Percentiles rank a stretch among this genome's conserved stretches.
phyloP scores from a whole-genome alignment of 805 yeast genomes.

The Sugiyamaella mastotermitis region DNA sequence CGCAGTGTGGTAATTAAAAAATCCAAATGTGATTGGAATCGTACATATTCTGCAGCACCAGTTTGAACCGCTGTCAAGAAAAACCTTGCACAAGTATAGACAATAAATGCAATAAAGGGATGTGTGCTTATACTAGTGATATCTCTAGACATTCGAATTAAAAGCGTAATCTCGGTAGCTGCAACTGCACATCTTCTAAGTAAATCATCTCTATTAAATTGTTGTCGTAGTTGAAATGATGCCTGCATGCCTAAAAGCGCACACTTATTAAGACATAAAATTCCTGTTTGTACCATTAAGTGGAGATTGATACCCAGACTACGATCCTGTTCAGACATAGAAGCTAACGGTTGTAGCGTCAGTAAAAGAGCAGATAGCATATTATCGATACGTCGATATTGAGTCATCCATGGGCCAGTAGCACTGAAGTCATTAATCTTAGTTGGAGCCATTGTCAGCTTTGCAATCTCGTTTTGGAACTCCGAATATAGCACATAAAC shows the following conservation, averaged over 20 bases:
- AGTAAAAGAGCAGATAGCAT: slow-evolving; percentile 9
- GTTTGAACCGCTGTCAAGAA: slow-evolving; percentile 11
- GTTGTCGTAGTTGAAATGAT: slow-evolving; percentile 1
- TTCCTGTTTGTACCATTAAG: slow-evolving; percentile 17
- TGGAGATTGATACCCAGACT: slow-evolving; percentile 13
- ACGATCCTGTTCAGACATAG: slow-evolving; percentile 2
- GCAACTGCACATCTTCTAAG: slow-evolving; percentile 18
- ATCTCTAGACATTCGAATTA: slow-evolving; percentile 20
- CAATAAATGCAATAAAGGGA: slow-evolving; percentile 14
- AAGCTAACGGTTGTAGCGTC: not conserved
- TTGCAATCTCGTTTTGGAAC: slow-evolving; percentile 11
- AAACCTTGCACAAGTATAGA: slow-evolving; percentile 14
- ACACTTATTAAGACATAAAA: slow-evolving; percentile 13
- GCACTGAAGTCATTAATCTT: slow-evolving; percentile 10
- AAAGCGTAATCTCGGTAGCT: slow-evolving; percentile 19
- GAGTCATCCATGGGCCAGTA: slow-evolving; percentile 16
- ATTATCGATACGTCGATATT: slow-evolving; percentile 15
- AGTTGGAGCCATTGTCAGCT: slow-evolving; percentile 16
- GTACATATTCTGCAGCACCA: slow-evolving; percentile 7
- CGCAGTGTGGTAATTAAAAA: slow-evolving; percentile 9
- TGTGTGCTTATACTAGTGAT: slow-evolving; percentile 14
- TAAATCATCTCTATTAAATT: slow-evolving; percentile 16
- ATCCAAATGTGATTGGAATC: slow-evolving; percentile 10
- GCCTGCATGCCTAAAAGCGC: slow-evolving; percentile 7
- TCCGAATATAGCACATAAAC: slow-evolving; percentile 11